A percentile compares a stretch with the other conserved stretches of the same genome.
Evolutionary conservation across 1,284 basidiomycete species (phyloP).

Genomic region (Puccinia triticina): DNA sequence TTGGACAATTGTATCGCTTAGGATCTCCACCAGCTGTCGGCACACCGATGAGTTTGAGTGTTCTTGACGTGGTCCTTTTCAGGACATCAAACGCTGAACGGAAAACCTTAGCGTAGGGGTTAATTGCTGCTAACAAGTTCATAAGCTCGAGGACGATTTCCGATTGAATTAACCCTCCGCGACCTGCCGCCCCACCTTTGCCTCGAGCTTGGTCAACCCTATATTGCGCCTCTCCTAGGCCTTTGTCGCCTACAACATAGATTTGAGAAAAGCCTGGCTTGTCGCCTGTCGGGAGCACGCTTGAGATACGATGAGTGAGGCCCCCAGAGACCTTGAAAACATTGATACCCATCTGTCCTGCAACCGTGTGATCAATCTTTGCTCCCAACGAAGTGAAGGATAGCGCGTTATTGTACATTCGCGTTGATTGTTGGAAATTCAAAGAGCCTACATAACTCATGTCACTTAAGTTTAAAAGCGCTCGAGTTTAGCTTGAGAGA

Average conservation of each 20-base stretch:
- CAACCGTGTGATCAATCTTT: not conserved
- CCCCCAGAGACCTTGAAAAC: not conserved
- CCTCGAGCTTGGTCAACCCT: not conserved
- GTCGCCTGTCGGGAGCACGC: not conserved
- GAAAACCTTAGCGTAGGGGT: not conserved
- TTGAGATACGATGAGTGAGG: not conserved
- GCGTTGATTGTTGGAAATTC: not conserved
- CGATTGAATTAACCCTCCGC: too few species aligned
- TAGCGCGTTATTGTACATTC: conserved; percentile 19
- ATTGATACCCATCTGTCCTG: not conserved
- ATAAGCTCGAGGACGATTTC: too few species aligned
- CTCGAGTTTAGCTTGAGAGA: not conserved
- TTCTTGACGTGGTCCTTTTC: too few species aligned
- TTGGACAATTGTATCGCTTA: conserved; percentile 6
- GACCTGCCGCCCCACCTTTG: too few species aligned
- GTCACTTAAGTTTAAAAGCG: too few species aligned
- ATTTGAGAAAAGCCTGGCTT: conserved; percentile 23
- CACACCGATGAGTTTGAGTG: not conserved
- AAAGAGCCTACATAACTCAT: not conserved
- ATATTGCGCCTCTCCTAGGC: too few species aligned
- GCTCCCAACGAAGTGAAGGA: conserved; percentile 16
- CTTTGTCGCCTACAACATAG: conserved; percentile 13
- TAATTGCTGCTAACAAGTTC: too few species aligned
- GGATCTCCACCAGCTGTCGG: not conserved
- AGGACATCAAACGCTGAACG: not conserved